Evolutionary conservation across 2,329 filamentous ascomycete genomes (phyloP), one percentile per base, ranked within the genome.

Genomic region (Aureobasidium zeae): DNA sequence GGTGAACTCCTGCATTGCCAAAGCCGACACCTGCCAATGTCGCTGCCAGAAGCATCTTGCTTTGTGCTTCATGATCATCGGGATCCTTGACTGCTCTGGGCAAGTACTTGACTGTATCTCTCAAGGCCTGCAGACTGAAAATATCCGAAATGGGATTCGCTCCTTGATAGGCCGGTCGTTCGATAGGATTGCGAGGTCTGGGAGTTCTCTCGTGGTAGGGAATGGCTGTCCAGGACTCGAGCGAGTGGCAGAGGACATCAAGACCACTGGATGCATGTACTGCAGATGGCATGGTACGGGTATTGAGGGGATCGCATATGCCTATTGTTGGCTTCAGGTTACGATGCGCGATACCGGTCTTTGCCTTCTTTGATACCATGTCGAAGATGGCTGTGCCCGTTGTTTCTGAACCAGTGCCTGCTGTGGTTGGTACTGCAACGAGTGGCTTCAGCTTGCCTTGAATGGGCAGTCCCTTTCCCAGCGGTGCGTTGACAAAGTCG

Each of bases 301-400:
- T 98, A 69, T 98, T 98, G 51, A 96, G 68, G 0, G 89, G 79
- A 51, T 83, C 79, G 52, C 78, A 81, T 57, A 98, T 89, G 31
- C 91, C 91, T 5, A 98, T 74, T 0, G 87, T 94, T 2, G 91
- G 91, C 67, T 96, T 98, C 46, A 98, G 74, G 59, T 91, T 93
- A 39, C 93, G 79, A 68, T 96, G 91, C 2, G 91, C 89, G 51
- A 98, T 85, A 39, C 91, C 91, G 0, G 91, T 98, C 70, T 98
- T 98, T 36, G 88, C 87, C 45, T 83, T 82, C 63, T 86, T 86
- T 33, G 81, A 77, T 2, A 93, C 86, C 0, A 98, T 75, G 57
- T 98, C 91, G 62, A 98, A 98, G 64, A 98, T 98, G 41, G 93
- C 93, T 0, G 91, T 98, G 15, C 91, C 93, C 0, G 91, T 98